Percentiles rank a stretch among this genome's conserved stretches.
phyloP scores from a whole-genome alignment of 768 basidiomycete species.

The Mycena sanguinolenta region DNA sequence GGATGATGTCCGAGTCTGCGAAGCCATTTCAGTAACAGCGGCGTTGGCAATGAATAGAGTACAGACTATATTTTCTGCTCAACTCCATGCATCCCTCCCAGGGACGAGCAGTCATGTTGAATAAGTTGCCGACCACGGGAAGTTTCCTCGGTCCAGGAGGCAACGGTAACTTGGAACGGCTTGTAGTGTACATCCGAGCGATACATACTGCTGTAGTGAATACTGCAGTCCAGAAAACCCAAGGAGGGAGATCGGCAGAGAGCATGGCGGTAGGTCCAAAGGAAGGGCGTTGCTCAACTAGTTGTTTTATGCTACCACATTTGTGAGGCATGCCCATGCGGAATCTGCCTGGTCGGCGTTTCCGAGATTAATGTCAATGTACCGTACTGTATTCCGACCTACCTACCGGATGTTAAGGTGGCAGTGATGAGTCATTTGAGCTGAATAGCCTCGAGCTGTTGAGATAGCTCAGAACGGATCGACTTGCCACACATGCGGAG shows the following conservation, averaged over 20 bases:
- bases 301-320: too few species aligned
- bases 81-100: conserved; percentile 60
- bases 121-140: conserved; percentile 60
- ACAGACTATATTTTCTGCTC: conserved; percentile 55
- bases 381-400: too few species aligned
- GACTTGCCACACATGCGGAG: too few species aligned
- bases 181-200: neutral
- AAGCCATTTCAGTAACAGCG: neutral
- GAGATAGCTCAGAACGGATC: too few species aligned
- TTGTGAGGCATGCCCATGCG: too few species aligned
- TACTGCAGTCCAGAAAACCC: neutral
- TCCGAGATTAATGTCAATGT: too few species aligned
- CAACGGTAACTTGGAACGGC: conserved; percentile 7
- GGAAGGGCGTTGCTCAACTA: too few species aligned
- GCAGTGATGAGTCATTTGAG: too few species aligned
- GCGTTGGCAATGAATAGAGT: neutral
- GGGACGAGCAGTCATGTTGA: conserved; percentile 58
- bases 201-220: neutral
- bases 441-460: too few species aligned
- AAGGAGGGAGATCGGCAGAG: neutral
- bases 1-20: conserved; percentile 47
- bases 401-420: too few species aligned
- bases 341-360: too few species aligned
- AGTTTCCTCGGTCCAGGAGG: conserved; percentile 59
- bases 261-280: neutral